Percentiles rank a stretch among this genome's conserved stretches.
phyloP scores from a whole-genome alignment of 2,329 filamentous ascomycete species.

The Verticillium alfalfae region DNA sequence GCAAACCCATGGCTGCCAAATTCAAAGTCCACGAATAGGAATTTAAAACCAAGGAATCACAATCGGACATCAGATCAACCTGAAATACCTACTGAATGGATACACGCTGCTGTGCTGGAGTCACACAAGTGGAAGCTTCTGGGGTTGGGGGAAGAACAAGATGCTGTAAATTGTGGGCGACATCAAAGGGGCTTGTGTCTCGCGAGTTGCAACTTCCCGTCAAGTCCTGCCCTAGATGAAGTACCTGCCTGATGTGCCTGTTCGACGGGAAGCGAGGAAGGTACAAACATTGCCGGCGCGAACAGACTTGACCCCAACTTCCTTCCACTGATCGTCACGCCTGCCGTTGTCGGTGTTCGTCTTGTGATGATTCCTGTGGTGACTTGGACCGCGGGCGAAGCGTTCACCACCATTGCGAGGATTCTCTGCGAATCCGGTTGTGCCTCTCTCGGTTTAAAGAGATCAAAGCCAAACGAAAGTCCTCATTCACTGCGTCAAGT shows the following conservation, averaged over 20 bases:
- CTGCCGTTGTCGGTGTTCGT: not conserved
- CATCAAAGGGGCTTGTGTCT: not conserved
- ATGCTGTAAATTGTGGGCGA: not conserved
- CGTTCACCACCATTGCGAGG: no score
- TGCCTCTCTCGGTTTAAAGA: no score
- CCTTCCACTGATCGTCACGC: not conserved
- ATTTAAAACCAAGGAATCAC: not conserved
- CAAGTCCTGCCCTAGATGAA: not conserved
- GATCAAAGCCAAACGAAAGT: no score
- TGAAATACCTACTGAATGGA: not conserved
- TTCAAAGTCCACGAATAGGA: not conserved
- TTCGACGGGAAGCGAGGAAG: not conserved
- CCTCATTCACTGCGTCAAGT: no score
- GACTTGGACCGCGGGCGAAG: not conserved
- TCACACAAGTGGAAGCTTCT: not conserved
- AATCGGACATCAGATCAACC: not conserved
- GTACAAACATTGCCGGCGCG: not conserved
- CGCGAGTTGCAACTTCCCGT: constrained; percentile 2
- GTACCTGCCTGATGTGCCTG: not conserved
- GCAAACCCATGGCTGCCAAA: not conserved
- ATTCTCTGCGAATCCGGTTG: no score
- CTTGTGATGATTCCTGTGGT: not conserved
- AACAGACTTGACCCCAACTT: not conserved
- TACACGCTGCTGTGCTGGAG: not conserved
- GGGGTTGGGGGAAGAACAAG: not conserved